phyloP scores from a whole-genome alignment of 2,329 filamentous ascomycete species.

The Alternaria novae-zelandiae region DNA sequence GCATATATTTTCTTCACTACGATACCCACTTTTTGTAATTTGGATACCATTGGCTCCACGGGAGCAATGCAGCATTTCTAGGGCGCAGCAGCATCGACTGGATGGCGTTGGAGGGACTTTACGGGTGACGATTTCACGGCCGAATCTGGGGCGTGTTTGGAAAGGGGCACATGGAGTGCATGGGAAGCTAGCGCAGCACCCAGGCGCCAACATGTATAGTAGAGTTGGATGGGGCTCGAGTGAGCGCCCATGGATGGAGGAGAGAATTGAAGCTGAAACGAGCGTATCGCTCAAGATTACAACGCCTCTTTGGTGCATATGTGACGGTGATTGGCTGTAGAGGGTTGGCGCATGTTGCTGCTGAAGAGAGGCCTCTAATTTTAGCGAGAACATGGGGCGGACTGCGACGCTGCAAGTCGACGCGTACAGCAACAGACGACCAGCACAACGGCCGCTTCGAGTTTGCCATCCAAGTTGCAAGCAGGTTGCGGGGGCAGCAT shows the following conservation, averaged over 20 bases:
- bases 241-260: constrained; percentile 20
- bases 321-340: constrained; percentile 23
- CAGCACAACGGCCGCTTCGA: constrained; percentile 16
- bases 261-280: constrained; percentile 31
- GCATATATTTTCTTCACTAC: constrained; percentile 43
- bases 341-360: background rate
- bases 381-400: constrained; percentile 21
- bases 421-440: constrained; percentile 16
- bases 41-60: constrained; percentile 32
- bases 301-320: constrained; percentile 20
- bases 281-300: constrained; percentile 32
- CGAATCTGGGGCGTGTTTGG: constrained; percentile 6
- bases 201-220: constrained; percentile 38
- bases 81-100: constrained; percentile 31
- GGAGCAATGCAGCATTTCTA: constrained; percentile 31
- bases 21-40: constrained; percentile 51
- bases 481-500: constrained; percentile 17
- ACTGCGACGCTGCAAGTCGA: constrained; percentile 21
- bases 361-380: constrained; percentile 21
- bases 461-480: constrained; percentile 18
- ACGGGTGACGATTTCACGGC: constrained; percentile 36
- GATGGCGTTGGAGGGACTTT: constrained; percentile 33
- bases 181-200: constrained; percentile 47
- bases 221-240: constrained; percentile 29
- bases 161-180: constrained; percentile 18